A percentile compares a stretch with the other conserved stretches of the same genome.
Conservation (phyloP, 805 yeast genomes). For the Saturnispora ahearnii region DNA sequence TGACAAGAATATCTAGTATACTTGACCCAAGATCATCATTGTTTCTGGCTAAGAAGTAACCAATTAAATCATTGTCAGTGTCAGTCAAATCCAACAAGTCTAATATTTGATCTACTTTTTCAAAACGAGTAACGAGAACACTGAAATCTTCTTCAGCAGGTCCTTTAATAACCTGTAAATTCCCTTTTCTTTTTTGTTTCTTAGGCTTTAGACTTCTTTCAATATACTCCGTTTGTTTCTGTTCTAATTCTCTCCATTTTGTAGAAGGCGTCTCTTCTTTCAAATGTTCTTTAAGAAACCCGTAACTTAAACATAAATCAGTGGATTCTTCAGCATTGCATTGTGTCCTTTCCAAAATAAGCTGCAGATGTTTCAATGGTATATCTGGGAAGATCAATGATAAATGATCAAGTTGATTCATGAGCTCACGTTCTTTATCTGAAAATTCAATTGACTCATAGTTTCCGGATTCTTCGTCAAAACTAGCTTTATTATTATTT, state of each 20-base stretch:
- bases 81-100: constrained; percentile 8
- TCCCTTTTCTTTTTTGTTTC: neutral
- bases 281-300: constrained; percentile 11
- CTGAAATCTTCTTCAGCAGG: neutral
- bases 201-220: neutral
- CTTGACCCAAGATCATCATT: constrained; percentile 9
- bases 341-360: constrained; percentile 24
- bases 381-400: constrained; percentile 40
- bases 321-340: constrained; percentile 27
- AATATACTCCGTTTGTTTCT: neutral
- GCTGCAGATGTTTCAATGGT: constrained; percentile 24
- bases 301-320: constrained; percentile 25
- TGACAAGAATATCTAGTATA: constrained; percentile 16
- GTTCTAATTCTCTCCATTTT: constrained; percentile 14
- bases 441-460: neutral
- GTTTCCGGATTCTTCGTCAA: neutral
- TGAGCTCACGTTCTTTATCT: neutral
- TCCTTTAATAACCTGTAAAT: constrained; percentile 12
- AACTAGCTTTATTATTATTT: neutral
- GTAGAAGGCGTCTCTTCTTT: neutral
- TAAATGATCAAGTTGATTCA: constrained; percentile 6
- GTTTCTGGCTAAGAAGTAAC: constrained; percentile 11
- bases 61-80: constrained; percentile 9
- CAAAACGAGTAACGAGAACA: constrained; percentile 3
- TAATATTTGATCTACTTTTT: constrained; percentile 13